Percentiles rank a stretch among this genome's conserved stretches.
phyloP scores from a whole-genome alignment of 345 rosid species.

The Heritiera fomes region DNA sequence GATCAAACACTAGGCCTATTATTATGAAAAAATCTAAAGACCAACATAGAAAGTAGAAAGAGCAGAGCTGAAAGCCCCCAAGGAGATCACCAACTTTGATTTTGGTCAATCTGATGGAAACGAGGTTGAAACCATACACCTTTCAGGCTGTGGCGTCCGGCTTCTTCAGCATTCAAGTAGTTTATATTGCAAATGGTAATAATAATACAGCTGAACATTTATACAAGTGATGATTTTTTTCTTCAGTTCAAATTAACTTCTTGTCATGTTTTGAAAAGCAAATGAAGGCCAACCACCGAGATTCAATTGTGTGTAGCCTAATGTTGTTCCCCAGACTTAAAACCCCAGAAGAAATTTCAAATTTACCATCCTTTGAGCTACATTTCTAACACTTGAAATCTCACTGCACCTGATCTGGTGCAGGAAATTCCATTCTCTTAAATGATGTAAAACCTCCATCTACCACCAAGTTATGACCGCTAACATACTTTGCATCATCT shows the following conservation, averaged over 20 bases:
- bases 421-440: conserved; percentile 53
- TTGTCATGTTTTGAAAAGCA: neutral
- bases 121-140: too few species aligned
- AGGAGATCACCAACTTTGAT: too few species aligned
- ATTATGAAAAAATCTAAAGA: too few species aligned
- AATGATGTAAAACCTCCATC: conserved; percentile 87
- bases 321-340: neutral
- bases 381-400: neutral
- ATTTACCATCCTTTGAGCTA: neutral
- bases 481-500: conserved; percentile 78
- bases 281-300: neutral
- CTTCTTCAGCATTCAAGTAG: neutral
- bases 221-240: neutral
- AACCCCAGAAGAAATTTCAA: neutral
- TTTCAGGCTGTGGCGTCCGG: too few species aligned
- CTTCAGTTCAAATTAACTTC: neutral
- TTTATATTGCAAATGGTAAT: too few species aligned
- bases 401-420: conserved; percentile 43
- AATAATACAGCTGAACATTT: too few species aligned
- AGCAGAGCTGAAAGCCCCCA: too few species aligned
- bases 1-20: too few species aligned
- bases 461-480: conserved; percentile 82
- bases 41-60: too few species aligned
- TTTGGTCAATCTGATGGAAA: too few species aligned
- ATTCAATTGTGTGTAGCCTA: too few species aligned